Evolutionary conservation across 495 filamentous ascomycete genomes (phyloP).

Genomic region (Hypoxylon fuscum): DNA sequence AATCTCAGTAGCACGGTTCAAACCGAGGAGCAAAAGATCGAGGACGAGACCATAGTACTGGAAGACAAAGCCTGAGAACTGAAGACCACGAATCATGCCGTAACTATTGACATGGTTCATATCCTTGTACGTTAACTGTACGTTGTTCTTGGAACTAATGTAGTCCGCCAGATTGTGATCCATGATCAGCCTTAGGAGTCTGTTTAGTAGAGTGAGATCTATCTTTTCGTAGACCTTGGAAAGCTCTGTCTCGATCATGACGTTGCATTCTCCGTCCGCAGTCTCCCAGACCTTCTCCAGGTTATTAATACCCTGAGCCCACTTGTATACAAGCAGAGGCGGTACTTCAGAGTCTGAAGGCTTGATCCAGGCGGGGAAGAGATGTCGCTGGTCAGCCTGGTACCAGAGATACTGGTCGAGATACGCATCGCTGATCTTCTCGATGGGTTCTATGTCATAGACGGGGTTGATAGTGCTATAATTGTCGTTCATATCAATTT

Average conservation of each 20-base stretch:
- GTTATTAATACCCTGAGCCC: conserved; percentile 99
- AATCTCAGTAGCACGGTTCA: conserved; percentile 95
- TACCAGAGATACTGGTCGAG: conserved; percentile 99
- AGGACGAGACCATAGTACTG: conserved; percentile 98
- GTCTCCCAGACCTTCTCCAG: conserved; percentile 97
- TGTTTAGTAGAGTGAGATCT: conserved; percentile 94
- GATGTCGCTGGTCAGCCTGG: conserved; percentile 95
- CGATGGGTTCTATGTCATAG: conserved; percentile 98
- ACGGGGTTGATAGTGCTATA: conserved; percentile 99
- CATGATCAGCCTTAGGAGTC: conserved; percentile 94
- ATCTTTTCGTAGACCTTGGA: conserved; percentile 99
- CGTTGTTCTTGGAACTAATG: conserved; percentile 99
- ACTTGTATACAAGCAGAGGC: conserved; percentile 97
- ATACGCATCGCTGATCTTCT: conserved; percentile 99
- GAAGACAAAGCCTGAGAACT: conserved; percentile 98
- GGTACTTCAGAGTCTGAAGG: conserved; percentile 98
- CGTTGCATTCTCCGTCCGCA: conserved; percentile 94
- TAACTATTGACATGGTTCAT: conserved; percentile 99
- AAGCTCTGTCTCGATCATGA: conserved; percentile 98
- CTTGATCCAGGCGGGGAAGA: conserved; percentile 99
- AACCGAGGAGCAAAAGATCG: conserved; percentile 89
- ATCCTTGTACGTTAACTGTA: conserved; percentile 98
- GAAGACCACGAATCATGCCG: conserved; percentile 95
- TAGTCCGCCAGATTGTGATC: conserved; percentile 99
- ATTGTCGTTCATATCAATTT: conserved; percentile 99